Evolutionary conservation across 352 stramenopile species (phyloP), one percentile per base, ranked within the genome.

Genomic region (Peronosclerospora sorghi): DNA sequence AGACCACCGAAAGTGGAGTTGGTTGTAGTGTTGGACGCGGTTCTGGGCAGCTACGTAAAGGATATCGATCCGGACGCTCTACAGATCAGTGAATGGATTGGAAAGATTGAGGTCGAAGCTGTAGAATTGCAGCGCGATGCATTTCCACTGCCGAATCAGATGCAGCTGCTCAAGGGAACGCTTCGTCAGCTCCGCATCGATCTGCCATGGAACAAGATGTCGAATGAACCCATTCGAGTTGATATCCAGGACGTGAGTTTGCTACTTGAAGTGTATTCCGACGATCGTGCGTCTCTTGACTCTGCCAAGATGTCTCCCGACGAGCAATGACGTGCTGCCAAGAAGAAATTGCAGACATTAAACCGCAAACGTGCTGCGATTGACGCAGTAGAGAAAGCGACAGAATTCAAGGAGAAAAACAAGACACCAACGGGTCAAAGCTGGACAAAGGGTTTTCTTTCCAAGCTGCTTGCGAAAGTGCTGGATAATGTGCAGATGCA

Each of bases 401-500:
- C 65, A 13, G 65, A 81, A 54, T 68, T 80, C 24, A 80, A 71
- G 15, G 67, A 70, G 51, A 63, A 60, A n/a, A 71, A 54, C 23
- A 55, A 44, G 18, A 53, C 53, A 29, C 48, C 57, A 14, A 29
- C 44, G 9, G 28, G 26, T 12, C 8, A 48, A 50, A 67, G 54
- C 41, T 89, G 70, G 68, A 86, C 72, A 36, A 67, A 87, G 60
- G 84, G 71, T 30, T 75, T 91, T 37, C 48, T 85, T 1, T 81
- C 83, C 48, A 86, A 87, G 40, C 56, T 91, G 41, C 49, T 87
- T 13, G 66, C 83, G 20, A 91, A 91, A 38, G 59, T 76, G 39
- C 65, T 91, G 30, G 78, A 91, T 54, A 91, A 91, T n/a, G 65
- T 91, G 32, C 78, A 91, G 39, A 50, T 91, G 1, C 69, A 85